Conservation (phyloP, 148 eudicot genomes). For the Rhododendron simsii region DNA sequence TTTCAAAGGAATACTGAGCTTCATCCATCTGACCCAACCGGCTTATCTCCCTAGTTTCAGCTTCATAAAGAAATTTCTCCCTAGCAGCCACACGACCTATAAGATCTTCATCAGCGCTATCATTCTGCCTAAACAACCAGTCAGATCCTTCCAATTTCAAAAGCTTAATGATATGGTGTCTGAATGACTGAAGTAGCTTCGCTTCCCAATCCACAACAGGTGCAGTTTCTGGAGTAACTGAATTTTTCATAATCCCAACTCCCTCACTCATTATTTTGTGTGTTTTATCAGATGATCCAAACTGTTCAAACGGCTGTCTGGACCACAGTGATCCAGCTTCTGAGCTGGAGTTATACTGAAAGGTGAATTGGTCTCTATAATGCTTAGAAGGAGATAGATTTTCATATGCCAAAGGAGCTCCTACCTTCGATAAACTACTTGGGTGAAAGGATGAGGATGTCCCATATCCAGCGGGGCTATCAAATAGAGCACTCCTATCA, state of each 20-base stretch:
- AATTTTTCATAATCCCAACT: conserved; percentile 18
- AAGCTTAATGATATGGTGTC: conserved; percentile 66
- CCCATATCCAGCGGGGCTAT: conserved; percentile 36
- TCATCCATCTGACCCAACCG: conserved; percentile 31
- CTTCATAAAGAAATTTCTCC: conserved; percentile 74
- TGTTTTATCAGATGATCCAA: conserved; percentile 57
- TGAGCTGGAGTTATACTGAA: conserved; percentile 42
- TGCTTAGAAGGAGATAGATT: conserved; percentile 51
- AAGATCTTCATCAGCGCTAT: conserved; percentile 89
- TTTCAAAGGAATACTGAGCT: conserved; percentile 34
- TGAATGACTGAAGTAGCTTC: conserved; percentile 70
- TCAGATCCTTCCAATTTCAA: conserved; percentile 91
- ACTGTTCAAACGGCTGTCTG: conserved; percentile 81
- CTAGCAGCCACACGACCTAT: conserved; percentile 76
- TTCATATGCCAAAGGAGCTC: conserved; percentile 49
- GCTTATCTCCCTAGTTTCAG: conserved; percentile 53
- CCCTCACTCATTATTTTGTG: conserved; percentile 24
- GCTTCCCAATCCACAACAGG: conserved; percentile 55
- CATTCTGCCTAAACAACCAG: conserved; percentile 83
- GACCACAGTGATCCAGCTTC: conserved; percentile 68
- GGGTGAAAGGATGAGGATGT: conserved; percentile 36
- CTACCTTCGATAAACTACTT: conserved; percentile 36
- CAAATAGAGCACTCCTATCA: conserved; percentile 40
- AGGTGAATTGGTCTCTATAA: conserved; percentile 45
- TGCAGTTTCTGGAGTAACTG: conserved; percentile 37